Percentiles rank a stretch among this genome's conserved stretches.
Evolutionary conservation across 2,329 filamentous ascomycete genomes (phyloP).

Genomic region (Fusarium sp.): DNA sequence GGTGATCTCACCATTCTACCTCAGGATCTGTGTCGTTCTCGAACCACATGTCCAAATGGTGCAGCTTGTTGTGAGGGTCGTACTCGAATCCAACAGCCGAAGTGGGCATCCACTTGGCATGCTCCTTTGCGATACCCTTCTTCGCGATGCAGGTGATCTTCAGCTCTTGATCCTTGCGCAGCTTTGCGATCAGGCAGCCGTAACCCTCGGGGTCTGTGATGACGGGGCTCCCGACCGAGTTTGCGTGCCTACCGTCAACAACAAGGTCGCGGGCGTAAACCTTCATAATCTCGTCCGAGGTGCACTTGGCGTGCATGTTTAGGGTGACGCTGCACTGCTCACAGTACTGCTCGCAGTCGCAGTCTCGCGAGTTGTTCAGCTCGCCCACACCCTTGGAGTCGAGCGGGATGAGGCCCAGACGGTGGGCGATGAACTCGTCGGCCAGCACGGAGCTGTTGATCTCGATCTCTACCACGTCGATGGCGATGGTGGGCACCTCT

Average conservation of each 20-base stretch:
- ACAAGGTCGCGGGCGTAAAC: slow-evolving; percentile 92
- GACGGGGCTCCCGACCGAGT: slow-evolving; percentile 83
- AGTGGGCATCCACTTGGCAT: slow-evolving; percentile 96
- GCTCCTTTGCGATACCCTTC: slow-evolving; percentile 98
- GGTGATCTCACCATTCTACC: slow-evolving; percentile 79
- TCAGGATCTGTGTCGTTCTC: slow-evolving; percentile 78
- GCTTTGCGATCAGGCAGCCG: slow-evolving; percentile 88
- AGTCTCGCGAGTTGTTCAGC: slow-evolving; percentile 90
- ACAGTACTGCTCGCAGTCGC: slow-evolving; percentile 96
- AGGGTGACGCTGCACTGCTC: slow-evolving; percentile 90
- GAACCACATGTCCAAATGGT: slow-evolving; percentile 94
- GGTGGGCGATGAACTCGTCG: slow-evolving; percentile 95
- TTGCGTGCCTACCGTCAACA: slow-evolving; percentile 74
- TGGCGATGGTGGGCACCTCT: slow-evolving; percentile 93
- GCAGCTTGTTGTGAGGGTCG: slow-evolving; percentile 95
- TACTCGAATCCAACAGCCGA: slow-evolving; percentile 97
- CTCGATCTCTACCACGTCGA: slow-evolving; percentile 93
- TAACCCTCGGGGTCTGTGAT: slow-evolving; percentile 84
- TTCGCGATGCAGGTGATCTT: slow-evolving; percentile 93
- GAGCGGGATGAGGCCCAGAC: slow-evolving; percentile 89
- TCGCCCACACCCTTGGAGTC: slow-evolving; percentile 85
- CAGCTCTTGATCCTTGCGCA: slow-evolving; percentile 89
- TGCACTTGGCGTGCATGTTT: slow-evolving; percentile 86
- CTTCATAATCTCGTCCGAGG: slow-evolving; percentile 87
- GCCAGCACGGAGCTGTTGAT: slow-evolving; percentile 95